These are phyloP conservation scores for Capronia coronata DNA, from an alignment of 2,329 filamentous ascomycete species.

Conservation along the genomic window DNA sequence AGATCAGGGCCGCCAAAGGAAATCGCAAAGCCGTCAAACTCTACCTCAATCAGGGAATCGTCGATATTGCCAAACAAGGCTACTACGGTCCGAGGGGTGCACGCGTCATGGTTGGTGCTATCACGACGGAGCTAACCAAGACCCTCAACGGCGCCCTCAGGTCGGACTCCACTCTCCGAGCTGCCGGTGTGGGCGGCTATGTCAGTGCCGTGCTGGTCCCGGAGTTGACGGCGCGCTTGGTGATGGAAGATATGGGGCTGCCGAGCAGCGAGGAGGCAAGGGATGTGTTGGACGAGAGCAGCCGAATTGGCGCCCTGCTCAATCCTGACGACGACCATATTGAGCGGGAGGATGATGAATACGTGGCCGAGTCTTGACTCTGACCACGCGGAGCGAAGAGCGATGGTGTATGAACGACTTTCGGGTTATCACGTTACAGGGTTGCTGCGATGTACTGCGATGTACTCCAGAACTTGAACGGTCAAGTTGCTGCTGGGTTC, in stretches of 20 bases:
- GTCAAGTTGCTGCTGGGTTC: too few species aligned
- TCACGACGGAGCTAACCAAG: constrained; percentile 36
- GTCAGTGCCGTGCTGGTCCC: constrained; percentile 72
- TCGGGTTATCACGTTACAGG: too few species aligned
- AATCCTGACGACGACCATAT: constrained; percentile 59
- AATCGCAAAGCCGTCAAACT: constrained; percentile 42
- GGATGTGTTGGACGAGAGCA: constrained; percentile 60
- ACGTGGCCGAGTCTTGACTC: constrained; percentile 59
- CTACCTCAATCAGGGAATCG: constrained; percentile 35
- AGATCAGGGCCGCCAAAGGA: constrained; percentile 20
- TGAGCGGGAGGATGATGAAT: constrained; percentile 32
- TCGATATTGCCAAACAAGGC: constrained; percentile 60
- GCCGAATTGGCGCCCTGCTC: constrained; percentile 59
- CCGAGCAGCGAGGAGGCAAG: constrained; percentile 35
- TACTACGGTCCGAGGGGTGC: constrained; percentile 78
- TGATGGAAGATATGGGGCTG: constrained; percentile 54
- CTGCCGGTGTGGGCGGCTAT: constrained; percentile 60
- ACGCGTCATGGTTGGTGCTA: constrained; percentile 54
- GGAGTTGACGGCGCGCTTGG: constrained; percentile 53
- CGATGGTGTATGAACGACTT: not conserved
- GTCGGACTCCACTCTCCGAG: constrained; percentile 59
- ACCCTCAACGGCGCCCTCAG: constrained; percentile 56
- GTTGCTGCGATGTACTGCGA: too few species aligned
- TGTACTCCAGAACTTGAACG: too few species aligned
- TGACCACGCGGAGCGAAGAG: constrained; percentile 48